Evolutionary conservation across 129 eudicot species (phyloP).

Genomic region (Sambucus nigra): DNA sequence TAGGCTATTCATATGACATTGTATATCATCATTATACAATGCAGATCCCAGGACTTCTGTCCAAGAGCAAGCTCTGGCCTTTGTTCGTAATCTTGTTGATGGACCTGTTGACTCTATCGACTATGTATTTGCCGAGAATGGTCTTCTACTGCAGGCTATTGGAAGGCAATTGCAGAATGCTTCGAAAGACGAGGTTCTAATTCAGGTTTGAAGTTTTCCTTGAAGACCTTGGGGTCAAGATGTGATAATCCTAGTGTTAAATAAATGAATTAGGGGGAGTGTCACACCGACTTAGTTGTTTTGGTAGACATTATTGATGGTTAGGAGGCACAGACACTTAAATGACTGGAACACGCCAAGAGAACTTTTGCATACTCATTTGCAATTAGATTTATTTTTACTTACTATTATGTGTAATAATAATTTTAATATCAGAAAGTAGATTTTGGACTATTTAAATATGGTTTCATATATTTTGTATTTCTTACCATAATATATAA

Average conservation of each 20-base stretch:
- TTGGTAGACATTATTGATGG: neutral
- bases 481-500: too few species aligned
- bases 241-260: neutral
- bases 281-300: neutral
- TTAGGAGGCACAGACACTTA: too few species aligned
- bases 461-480: too few species aligned
- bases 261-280: neutral
- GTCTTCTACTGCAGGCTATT: constrained; percentile 56
- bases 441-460: too few species aligned
- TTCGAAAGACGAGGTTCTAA: constrained; percentile 54
- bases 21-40: neutral
- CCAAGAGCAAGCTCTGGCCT: constrained; percentile 91
- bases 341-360: too few species aligned
- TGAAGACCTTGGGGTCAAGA: neutral
- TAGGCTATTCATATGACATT: neutral
- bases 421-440: too few species aligned
- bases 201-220: constrained; percentile 53
- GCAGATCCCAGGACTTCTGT: constrained; percentile 76
- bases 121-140: constrained; percentile 58
- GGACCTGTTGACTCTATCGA: constrained; percentile 57
- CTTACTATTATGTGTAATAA: too few species aligned
- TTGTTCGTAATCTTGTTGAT: constrained; percentile 76
- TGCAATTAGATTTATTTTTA: too few species aligned
- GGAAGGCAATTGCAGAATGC: constrained; percentile 56
- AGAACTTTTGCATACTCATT: too few species aligned